Percentiles rank a stretch among this genome's conserved stretches.
Evolutionary conservation across 257 asterid genomes (phyloP).

Genomic region (Verbena officinalis): DNA sequence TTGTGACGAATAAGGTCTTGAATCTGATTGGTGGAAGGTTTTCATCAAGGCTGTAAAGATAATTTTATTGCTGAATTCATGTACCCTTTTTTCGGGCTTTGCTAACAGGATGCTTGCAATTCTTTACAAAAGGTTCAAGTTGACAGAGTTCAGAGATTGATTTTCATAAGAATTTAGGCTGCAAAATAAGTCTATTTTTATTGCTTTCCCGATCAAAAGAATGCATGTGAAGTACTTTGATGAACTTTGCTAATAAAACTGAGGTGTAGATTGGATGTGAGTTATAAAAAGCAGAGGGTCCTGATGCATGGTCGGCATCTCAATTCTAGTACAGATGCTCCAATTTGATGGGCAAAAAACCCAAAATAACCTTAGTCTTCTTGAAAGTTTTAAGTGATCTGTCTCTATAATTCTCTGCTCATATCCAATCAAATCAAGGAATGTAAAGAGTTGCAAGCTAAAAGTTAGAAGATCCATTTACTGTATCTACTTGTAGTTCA

Average conservation of each 20-base stretch:
- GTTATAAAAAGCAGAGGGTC: not conserved
- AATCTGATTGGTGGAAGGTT: slow-evolving; percentile 5
- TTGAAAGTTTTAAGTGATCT: too few relatives aligned
- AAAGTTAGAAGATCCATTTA: too few relatives aligned
- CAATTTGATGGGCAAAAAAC: too few relatives aligned
- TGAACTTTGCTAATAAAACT: not conserved
- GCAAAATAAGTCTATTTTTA: not conserved
- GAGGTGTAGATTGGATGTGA: slow-evolving; percentile 12
- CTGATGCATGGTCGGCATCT: slow-evolving; percentile 2
- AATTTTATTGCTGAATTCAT: slow-evolving; percentile 17
- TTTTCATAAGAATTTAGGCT: slow-evolving; percentile 15
- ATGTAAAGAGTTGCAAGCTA: too few relatives aligned
- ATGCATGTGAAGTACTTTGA: slow-evolving; percentile 17
- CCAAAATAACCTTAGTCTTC: too few relatives aligned
- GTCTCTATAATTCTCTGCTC: not conserved
- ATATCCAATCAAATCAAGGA: too few relatives aligned
- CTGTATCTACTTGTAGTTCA: not conserved
- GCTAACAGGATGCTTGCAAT: slow-evolving; percentile 13
- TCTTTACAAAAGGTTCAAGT: slow-evolving; percentile 10
- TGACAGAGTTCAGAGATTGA: not conserved
- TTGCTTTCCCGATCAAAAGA: slow-evolving; percentile 3
- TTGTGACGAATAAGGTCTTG: not conserved
- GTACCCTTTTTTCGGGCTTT: not conserved
- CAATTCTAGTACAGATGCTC: too few relatives aligned
- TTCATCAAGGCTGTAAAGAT: not conserved